Conservation (phyloP, 768 basidiomycete genomes). For the Lyophyllum atratum region DNA sequence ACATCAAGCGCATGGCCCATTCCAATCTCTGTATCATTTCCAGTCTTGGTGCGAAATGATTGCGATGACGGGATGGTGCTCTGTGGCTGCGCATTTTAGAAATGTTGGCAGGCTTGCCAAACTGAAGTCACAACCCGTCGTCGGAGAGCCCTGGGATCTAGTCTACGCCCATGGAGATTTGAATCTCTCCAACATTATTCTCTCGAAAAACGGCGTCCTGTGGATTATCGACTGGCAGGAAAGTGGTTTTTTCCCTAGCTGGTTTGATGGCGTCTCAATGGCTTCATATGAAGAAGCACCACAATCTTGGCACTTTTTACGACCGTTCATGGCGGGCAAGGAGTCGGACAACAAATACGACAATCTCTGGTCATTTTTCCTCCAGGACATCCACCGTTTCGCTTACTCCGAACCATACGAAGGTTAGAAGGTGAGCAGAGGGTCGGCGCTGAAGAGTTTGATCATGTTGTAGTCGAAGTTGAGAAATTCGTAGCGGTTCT, state of each 20-base stretch:
- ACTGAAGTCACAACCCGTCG: not conserved
- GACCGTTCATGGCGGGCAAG: not conserved
- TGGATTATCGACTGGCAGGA: slow-evolving; percentile 34
- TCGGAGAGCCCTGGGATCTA: slow-evolving; percentile 11
- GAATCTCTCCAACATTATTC: slow-evolving; percentile 25
- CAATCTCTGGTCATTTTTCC: not conserved
- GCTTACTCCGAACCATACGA: not conserved
- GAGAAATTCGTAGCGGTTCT: too few relatives aligned
- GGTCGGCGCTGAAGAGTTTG: too few relatives aligned
- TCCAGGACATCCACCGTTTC: not conserved
- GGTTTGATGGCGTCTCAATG: slow-evolving; percentile 23
- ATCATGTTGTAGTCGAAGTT: too few relatives aligned
- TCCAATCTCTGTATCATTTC: slow-evolving; percentile 2
- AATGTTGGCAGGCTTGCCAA: not conserved
- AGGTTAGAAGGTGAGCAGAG: too few relatives aligned
- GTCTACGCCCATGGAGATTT: slow-evolving; percentile 30
- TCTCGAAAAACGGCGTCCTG: slow-evolving; percentile 25
- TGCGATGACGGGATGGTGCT: not conserved
- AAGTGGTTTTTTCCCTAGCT: slow-evolving; percentile 28
- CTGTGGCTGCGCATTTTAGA: not conserved
- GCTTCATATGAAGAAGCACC: not conserved
- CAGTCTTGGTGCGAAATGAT: not conserved
- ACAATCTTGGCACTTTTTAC: not conserved
- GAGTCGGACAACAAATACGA: not conserved
- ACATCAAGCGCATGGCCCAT: not conserved